phyloP scores from a whole-genome alignment of 225 moss, liverwort and hornwort species.

The Marchantia polymorpha region DNA sequence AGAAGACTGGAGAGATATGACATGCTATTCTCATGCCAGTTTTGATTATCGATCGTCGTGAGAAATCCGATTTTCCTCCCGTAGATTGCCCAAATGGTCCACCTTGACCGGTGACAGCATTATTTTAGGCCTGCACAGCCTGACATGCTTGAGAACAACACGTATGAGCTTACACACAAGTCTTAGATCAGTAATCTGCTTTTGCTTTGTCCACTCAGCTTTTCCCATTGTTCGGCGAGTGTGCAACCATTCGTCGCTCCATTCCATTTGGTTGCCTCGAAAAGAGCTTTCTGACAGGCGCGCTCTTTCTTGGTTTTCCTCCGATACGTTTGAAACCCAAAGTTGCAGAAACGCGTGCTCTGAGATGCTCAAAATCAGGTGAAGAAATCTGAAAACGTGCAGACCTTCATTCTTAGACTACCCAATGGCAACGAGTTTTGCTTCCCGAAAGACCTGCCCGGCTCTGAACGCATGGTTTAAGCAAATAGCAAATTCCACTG shows the following conservation, averaged over 20 bases:
- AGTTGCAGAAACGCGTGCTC: neutral
- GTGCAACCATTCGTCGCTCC: neutral
- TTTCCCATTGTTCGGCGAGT: neutral
- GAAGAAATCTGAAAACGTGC: neutral
- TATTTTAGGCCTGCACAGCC: neutral
- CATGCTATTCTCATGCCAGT: neutral
- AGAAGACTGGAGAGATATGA: too few relatives aligned
- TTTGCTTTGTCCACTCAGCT: neutral
- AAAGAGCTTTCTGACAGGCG: neutral
- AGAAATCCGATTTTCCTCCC: neutral
- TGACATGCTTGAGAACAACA: too few relatives aligned
- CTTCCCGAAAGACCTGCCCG: neutral
- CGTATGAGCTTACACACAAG: too few relatives aligned
- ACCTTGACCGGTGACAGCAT: neutral
- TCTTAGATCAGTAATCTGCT: neutral
- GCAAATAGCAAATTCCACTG: neutral
- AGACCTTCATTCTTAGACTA: neutral
- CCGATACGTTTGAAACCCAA: neutral
- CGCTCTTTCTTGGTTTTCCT: neutral
- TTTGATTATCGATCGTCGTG: neutral
- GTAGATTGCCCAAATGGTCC: neutral
- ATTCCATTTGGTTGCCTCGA: neutral
- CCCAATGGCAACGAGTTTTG: neutral
- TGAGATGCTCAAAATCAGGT: neutral
- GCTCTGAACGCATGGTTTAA: neutral